Conservation (phyloP, 257 asterid genomes). For the Penstemon eatonii region DNA sequence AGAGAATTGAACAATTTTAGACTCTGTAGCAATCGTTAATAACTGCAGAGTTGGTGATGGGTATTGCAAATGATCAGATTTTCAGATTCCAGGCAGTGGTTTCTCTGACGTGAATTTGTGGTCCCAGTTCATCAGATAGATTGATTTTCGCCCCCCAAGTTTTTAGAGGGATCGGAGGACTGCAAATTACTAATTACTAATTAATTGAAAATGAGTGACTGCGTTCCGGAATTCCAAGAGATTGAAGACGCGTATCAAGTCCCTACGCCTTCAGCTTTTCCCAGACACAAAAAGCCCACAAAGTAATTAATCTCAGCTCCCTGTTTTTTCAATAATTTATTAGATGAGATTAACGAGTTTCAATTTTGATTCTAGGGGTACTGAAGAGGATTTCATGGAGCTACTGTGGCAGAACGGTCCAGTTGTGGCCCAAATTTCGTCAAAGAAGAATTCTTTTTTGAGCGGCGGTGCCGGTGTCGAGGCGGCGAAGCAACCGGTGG, state of each 20-base stretch:
- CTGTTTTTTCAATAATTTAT: background rate
- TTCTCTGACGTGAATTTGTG: constrained; percentile 1
- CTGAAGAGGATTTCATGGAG: constrained; percentile 63
- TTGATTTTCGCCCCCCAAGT: no score
- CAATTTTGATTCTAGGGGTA: constrained; percentile 33
- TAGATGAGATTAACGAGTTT: constrained; percentile 13
- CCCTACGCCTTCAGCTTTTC: constrained; percentile 37
- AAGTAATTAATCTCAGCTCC: constrained; percentile 30
- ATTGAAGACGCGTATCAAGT: constrained; percentile 49
- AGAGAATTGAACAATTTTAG: no score
- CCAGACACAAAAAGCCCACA: constrained; percentile 39
- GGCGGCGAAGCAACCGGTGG: constrained; percentile 32
- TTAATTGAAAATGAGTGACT: constrained; percentile 45
- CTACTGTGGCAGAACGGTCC: constrained; percentile 76
- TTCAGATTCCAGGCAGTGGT: background rate
- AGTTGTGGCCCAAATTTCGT: constrained; percentile 50
- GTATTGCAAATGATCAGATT: no score
- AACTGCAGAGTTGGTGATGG: background rate
- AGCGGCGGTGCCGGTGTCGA: constrained; percentile 13
- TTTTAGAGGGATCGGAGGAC: background rate
- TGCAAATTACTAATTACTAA: background rate
- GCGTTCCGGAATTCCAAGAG: constrained; percentile 60
- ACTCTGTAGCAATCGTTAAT: background rate
- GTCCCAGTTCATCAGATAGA: background rate
- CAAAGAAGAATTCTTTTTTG: constrained; percentile 33